A percentile compares a stretch with the other conserved stretches of the same genome.
These are phyloP conservation scores for Cladosporium sp. DNA, from an alignment of 2,329 filamentous ascomycete species.

Conservation along the genomic window DNA sequence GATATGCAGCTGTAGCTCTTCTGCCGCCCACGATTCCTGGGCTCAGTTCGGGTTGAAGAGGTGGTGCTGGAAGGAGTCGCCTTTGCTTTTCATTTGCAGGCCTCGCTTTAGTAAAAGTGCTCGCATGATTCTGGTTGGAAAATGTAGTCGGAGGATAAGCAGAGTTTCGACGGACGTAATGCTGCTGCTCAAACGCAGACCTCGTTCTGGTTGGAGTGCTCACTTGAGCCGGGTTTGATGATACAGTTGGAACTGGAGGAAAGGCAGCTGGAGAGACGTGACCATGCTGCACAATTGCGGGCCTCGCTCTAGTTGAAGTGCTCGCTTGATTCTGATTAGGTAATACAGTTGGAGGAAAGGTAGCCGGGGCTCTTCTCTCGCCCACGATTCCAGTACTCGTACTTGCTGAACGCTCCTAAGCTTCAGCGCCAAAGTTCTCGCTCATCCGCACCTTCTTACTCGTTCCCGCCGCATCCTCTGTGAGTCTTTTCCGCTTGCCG, in stretches of 20 bases:
- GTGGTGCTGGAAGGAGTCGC: not conserved
- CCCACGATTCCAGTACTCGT: not conserved
- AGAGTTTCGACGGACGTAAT: not conserved
- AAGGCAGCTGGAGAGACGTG: not conserved
- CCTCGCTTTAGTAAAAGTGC: not conserved
- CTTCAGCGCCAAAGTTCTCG: conserved; percentile 4
- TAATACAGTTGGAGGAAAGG: not conserved
- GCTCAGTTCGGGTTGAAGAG: not conserved
- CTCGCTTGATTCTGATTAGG: not conserved
- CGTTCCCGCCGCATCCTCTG: conserved; percentile 18
- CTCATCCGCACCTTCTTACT: conserved; percentile 29
- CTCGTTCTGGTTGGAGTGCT: not conserved
- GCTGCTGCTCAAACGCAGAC: not conserved
- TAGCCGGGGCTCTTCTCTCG: not conserved
- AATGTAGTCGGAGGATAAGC: not conserved
- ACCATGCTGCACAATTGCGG: not conserved
- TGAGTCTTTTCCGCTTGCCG: conserved; percentile 43
- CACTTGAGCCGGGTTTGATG: not conserved
- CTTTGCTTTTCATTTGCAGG: not conserved
- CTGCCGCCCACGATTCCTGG: not conserved
- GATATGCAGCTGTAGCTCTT: not conserved
- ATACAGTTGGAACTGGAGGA: not conserved
- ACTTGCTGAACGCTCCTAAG: not conserved
- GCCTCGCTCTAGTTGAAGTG: not conserved
- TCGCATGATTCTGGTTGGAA: not conserved